Evolutionary conservation across 805 yeast species (phyloP).

Genomic region (Schwanniomyces yamadae): DNA sequence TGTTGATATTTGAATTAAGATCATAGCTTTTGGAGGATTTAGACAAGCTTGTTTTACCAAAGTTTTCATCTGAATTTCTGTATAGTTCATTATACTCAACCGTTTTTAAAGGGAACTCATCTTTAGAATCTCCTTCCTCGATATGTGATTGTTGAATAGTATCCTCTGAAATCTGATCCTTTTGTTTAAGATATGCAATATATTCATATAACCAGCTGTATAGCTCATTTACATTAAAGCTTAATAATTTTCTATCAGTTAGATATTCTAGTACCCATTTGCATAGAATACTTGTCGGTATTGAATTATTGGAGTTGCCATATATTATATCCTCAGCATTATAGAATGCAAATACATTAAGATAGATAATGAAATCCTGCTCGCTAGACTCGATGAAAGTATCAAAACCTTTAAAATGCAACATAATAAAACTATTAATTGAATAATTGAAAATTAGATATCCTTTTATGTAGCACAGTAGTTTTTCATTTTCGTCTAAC

Average conservation of each 20-base stretch:
- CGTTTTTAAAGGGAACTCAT: no score
- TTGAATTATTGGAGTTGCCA: slow-evolving; percentile 17
- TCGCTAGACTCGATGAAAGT: slow-evolving; percentile 35
- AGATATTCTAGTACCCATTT: slow-evolving; percentile 28
- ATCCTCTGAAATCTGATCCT: slow-evolving; percentile 15
- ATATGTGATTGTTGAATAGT: no score
- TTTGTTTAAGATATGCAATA: slow-evolving; percentile 33
- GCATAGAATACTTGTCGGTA: slow-evolving; percentile 21
- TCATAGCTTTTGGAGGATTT: no score
- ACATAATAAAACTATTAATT: slow-evolving; percentile 41
- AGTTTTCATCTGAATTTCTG: not conserved
- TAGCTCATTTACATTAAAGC: slow-evolving; percentile 35
- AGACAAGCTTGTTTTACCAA: no score
- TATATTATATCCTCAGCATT: slow-evolving; percentile 26
- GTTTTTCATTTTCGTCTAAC: slow-evolving; percentile 15
- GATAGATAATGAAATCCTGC: slow-evolving; percentile 40
- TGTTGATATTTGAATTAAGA: not conserved
- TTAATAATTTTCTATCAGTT: slow-evolving; percentile 25
- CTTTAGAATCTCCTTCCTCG: no score
- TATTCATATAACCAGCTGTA: slow-evolving; percentile 40
- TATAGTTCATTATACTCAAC: not conserved
- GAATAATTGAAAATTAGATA: slow-evolving; percentile 43
- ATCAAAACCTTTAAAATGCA: slow-evolving; percentile 43
- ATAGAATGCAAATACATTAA: slow-evolving; percentile 42
- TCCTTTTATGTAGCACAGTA: slow-evolving; percentile 32